Conservation (phyloP, 192 early-diverging fungal genomes). For the Coemansia pectinata region DNA sequence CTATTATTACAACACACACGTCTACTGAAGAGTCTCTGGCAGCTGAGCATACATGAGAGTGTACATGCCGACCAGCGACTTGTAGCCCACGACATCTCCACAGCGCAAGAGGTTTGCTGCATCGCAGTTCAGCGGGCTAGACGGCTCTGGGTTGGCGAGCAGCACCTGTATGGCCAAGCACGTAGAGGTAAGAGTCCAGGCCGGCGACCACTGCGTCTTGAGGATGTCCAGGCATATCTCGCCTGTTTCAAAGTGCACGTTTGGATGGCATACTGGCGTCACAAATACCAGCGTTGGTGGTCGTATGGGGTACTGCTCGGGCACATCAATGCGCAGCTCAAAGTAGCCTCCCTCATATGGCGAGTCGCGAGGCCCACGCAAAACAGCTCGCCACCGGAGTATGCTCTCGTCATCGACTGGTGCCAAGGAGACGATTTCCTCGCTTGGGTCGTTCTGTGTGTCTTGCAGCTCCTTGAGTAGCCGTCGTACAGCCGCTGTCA, state of each 20-base stretch:
- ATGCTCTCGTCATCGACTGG: constrained; percentile 49
- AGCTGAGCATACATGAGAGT: constrained; percentile 67
- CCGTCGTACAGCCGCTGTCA: constrained; percentile 54
- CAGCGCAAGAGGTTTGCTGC: constrained; percentile 90
- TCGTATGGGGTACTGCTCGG: constrained; percentile 72
- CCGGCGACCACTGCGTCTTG: constrained; percentile 91
- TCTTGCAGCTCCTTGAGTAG: constrained; percentile 63
- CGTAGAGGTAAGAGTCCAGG: constrained; percentile 89
- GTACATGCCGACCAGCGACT: constrained; percentile 86
- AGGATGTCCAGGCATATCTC: constrained; percentile 97
- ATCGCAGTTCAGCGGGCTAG: constrained; percentile 92
- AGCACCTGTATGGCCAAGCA: constrained; percentile 82
- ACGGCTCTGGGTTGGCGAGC: constrained; percentile 83
- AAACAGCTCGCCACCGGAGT: constrained; percentile 51
- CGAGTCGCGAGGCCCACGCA: constrained; percentile 54
- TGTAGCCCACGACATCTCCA: constrained; percentile 84
- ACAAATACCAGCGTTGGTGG: constrained; percentile 73
- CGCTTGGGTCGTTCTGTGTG: constrained; percentile 23
- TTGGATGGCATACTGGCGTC: constrained; percentile 91
- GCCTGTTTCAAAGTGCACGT: constrained; percentile 93
- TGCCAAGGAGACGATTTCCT: constrained; percentile 30
- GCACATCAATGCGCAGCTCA: constrained; percentile 77
- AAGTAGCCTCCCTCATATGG: constrained; percentile 71
- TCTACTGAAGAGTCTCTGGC: not conserved
- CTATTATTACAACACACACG: not conserved